These are phyloP conservation scores for Raphanus sativus DNA, from an alignment of 345 rosid genomes.

Conservation along the genomic window DNA sequence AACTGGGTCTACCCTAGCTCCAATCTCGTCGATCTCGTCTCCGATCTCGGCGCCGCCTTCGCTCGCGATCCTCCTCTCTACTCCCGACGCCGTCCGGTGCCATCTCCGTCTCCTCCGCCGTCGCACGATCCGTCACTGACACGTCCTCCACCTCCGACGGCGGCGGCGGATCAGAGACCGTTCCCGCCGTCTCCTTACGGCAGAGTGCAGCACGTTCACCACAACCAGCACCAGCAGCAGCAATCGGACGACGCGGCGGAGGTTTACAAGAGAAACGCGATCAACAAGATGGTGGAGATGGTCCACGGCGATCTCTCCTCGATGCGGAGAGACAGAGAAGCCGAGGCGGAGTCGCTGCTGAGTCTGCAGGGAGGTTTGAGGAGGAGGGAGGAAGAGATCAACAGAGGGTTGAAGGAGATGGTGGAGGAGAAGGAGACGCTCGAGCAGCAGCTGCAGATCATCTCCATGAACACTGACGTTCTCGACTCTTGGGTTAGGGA, in stretches of 20 bases:
- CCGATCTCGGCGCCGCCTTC: slow-evolving; percentile 55
- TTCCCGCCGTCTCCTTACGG: slow-evolving; percentile 59
- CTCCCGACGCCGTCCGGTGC: slow-evolving; percentile 62
- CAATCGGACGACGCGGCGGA: slow-evolving; percentile 75
- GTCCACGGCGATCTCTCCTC: slow-evolving; percentile 62
- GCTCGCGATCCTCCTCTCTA: slow-evolving; percentile 88
- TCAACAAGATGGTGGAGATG: slow-evolving; percentile 72
- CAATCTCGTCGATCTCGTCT: slow-evolving; percentile 76
- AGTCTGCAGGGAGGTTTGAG: slow-evolving; percentile 64
- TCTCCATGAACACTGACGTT: slow-evolving; percentile 75
- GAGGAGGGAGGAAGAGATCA: slow-evolving; percentile 68
- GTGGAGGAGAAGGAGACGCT: slow-evolving; percentile 72
- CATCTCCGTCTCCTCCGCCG: slow-evolving; percentile 32
- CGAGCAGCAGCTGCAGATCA: slow-evolving; percentile 85
- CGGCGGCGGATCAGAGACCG: slow-evolving; percentile 36
- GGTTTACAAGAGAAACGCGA: slow-evolving; percentile 67
- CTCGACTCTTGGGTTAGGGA: slow-evolving; percentile 74
- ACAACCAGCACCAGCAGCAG: slow-evolving; percentile 32
- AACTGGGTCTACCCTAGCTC: slow-evolving; percentile 89
- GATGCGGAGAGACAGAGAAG: slow-evolving; percentile 76
- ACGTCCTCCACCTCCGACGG: slow-evolving; percentile 12
- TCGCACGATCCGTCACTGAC: slow-evolving; percentile 34
- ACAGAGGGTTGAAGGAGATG: slow-evolving; percentile 73
- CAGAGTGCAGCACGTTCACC: slow-evolving; percentile 36
- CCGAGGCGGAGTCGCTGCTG: slow-evolving; percentile 78